These are phyloP conservation scores for Cryptosporidium ryanae DNA, from an alignment of 169 alveolate genomes.

Conservation along the genomic window DNA sequence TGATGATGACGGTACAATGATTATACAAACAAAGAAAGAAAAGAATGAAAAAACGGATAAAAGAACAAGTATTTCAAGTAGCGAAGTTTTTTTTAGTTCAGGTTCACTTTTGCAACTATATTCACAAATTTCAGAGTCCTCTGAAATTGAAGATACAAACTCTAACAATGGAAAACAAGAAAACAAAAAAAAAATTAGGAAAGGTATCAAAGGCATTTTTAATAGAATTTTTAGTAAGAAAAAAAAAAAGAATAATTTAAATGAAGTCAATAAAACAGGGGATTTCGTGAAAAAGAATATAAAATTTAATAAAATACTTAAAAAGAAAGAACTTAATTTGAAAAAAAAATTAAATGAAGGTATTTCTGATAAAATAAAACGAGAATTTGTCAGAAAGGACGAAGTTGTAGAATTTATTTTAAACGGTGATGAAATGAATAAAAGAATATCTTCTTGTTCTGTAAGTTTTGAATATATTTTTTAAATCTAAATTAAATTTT, in stretches of 20 bases:
- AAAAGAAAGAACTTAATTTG: neutral
- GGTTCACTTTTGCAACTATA: conserved; percentile 34
- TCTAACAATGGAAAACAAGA: neutral
- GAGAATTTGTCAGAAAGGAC: neutral
- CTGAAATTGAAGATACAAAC: conserved; percentile 4
- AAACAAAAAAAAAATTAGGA: neutral
- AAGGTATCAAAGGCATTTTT: no score
- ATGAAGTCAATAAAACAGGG: neutral
- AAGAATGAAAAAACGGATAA: neutral
- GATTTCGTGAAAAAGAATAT: neutral
- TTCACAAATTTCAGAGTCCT: conserved; percentile 27
- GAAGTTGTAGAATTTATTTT: conserved; percentile 2
- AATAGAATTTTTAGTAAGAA: neutral
- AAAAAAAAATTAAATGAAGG: neutral
- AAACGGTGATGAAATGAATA: conserved; percentile 4
- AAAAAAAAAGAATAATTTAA: neutral
- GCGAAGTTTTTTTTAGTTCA: neutral
- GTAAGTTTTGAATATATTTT: conserved; percentile 17
- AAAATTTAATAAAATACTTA: neutral
- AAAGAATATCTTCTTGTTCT: conserved; percentile 13
- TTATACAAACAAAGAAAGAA: no score
- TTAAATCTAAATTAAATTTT: neutral
- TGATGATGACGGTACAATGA: neutral
- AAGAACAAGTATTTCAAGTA: neutral
- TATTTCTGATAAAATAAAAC: neutral